Evolutionary conservation across 2,329 filamentous ascomycete genomes (phyloP).

Genomic region (Xylaria sp.): DNA sequence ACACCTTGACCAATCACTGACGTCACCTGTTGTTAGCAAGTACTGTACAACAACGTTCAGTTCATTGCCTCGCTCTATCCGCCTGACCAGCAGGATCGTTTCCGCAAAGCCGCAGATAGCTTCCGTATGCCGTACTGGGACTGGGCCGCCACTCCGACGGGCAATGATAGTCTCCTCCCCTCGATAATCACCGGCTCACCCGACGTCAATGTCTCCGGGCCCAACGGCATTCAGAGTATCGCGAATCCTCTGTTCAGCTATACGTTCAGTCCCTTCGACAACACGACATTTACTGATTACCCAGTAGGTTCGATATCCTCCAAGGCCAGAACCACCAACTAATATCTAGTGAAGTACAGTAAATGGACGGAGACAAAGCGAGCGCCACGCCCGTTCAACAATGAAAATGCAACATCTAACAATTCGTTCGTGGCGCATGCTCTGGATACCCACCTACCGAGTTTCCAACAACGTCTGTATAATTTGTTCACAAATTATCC

Average conservation of each 20-base stretch:
- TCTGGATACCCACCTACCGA: conserved; percentile 55
- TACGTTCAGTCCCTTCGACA: conserved; percentile 61
- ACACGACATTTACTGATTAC: conserved; percentile 58
- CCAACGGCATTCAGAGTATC: conserved; percentile 58
- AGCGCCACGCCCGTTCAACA: conserved; percentile 48
- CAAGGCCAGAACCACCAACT: not conserved
- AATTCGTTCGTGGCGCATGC: conserved; percentile 58
- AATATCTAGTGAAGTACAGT: conserved; percentile 51
- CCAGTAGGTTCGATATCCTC: conserved; percentile 53
- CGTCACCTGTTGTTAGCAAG: conserved; percentile 45
- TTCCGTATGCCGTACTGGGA: conserved; percentile 65
- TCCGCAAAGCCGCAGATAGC: conserved; percentile 52
- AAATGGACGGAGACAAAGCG: conserved; percentile 63
- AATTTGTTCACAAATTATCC: conserved; percentile 69
- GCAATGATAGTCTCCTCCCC: conserved; percentile 52
- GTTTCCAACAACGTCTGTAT: conserved; percentile 65
- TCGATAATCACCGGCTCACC: conserved; percentile 49
- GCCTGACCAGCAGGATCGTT: conserved; percentile 49
- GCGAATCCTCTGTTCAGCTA: conserved; percentile 66
- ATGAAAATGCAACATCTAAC: conserved; percentile 55
- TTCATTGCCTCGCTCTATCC: conserved; percentile 41
- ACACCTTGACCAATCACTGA: conserved; percentile 1
- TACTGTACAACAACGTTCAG: conserved; percentile 38
- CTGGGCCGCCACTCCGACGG: conserved; percentile 55
- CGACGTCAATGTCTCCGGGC: conserved; percentile 55